These are phyloP conservation scores for Phyllosticta paracitricarpa DNA, from an alignment of 2,329 filamentous ascomycete genomes.

Conservation along the genomic window DNA sequence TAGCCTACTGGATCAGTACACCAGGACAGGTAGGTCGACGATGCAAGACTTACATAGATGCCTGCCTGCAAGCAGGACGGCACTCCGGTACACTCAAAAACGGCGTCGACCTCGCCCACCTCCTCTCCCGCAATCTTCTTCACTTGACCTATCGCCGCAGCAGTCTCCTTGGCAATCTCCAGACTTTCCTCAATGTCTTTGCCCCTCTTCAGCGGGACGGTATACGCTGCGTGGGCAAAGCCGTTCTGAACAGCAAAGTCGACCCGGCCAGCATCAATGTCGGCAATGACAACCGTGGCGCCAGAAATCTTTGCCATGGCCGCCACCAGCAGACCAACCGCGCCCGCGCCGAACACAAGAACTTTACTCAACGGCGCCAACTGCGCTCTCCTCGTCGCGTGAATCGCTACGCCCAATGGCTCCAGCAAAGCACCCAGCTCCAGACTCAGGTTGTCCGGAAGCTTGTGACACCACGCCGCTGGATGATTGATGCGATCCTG, in stretches of 20 bases:
- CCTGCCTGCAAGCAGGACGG: slow-evolving; percentile 64
- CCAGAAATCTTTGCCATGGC: slow-evolving; percentile 46
- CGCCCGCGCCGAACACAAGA: slow-evolving; percentile 51
- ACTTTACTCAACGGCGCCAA: slow-evolving; percentile 39
- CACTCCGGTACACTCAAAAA: slow-evolving; percentile 71
- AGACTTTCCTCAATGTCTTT: slow-evolving; percentile 45
- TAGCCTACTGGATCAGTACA: slow-evolving; percentile 32
- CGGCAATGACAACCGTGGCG: slow-evolving; percentile 49
- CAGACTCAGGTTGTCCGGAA: slow-evolving; percentile 43
- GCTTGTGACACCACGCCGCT: slow-evolving; percentile 48
- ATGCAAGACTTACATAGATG: slow-evolving; percentile 46
- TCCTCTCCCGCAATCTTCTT: slow-evolving; percentile 21
- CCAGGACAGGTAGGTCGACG: slow-evolving; percentile 5
- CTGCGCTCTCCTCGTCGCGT: slow-evolving; percentile 46
- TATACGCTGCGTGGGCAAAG: slow-evolving; percentile 38
- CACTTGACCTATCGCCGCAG: slow-evolving; percentile 32
- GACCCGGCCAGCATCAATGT: slow-evolving; percentile 48
- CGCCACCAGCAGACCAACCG: slow-evolving; percentile 50
- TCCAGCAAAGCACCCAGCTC: slow-evolving; percentile 51
- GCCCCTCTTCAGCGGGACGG: slow-evolving; percentile 37
- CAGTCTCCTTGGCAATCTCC: slow-evolving; percentile 41
- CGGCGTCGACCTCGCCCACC: slow-evolving; percentile 52
- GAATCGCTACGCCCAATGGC: slow-evolving; percentile 50
- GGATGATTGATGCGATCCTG: slow-evolving; percentile 54
- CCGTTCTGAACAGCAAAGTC: slow-evolving; percentile 44